A percentile compares a stretch with the other conserved stretches of the same genome.
Conservation (phyloP, 202 grass and related monocot genomes). For the Carex arenaria region DNA sequence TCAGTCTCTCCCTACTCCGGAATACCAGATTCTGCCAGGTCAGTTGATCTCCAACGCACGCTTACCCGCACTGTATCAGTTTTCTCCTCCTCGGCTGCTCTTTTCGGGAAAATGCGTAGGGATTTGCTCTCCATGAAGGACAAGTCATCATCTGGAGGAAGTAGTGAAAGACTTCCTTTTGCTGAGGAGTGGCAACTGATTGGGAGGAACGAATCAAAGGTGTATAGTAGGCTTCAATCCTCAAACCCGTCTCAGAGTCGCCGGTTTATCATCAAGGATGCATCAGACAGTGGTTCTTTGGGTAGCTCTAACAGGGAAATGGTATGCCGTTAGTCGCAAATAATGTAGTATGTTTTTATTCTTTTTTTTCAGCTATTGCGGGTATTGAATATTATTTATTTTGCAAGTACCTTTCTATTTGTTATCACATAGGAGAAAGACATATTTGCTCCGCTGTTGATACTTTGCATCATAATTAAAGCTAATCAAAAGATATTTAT, state of each 20-base stretch:
- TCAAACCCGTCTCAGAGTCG: slow-evolving; percentile 32
- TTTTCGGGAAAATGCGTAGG: slow-evolving; percentile 93
- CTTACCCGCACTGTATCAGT: slow-evolving; percentile 81
- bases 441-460: neutral
- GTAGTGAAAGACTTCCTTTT: slow-evolving; percentile 39
- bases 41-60: slow-evolving; percentile 55
- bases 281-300: slow-evolving; percentile 32
- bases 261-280: slow-evolving; percentile 28
- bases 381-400: neutral
- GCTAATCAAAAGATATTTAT: neutral
- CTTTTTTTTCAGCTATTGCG: neutral
- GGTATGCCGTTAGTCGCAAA: slow-evolving; percentile 28
- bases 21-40: slow-evolving; percentile 30
- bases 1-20: slow-evolving; percentile 64
- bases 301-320: slow-evolving; percentile 37
- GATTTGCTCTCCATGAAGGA: slow-evolving; percentile 56
- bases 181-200: slow-evolving; percentile 42
- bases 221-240: slow-evolving; percentile 44
- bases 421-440: neutral
- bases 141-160: slow-evolving; percentile 31
- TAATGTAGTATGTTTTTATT: neutral
- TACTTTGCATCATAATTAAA: neutral
- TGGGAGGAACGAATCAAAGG: slow-evolving; percentile 37
- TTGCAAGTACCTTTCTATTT: neutral
- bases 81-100: slow-evolving; percentile 93